A percentile compares a stretch with the other conserved stretches of the same genome.
Evolutionary conservation across 169 alveolate genomes (phyloP).

Genomic region (Theileria parva): DNA sequence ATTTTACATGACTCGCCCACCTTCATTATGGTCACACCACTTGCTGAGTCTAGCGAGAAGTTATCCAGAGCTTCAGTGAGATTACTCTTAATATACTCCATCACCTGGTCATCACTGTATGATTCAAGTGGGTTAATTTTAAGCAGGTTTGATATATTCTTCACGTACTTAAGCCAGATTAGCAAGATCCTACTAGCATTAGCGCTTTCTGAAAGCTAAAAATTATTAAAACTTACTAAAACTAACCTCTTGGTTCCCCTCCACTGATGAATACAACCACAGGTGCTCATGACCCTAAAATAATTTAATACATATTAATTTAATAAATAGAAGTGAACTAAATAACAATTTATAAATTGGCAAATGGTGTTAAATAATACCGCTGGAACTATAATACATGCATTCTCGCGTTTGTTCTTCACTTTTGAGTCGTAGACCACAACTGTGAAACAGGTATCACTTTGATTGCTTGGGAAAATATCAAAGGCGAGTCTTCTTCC

Average conservation of each 20-base stretch:
- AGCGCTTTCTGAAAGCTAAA: constrained; percentile 34
- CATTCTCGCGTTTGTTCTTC: constrained; percentile 2
- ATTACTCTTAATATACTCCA: constrained; percentile 43
- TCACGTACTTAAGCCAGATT: constrained; percentile 49
- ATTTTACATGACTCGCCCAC: constrained; percentile 52
- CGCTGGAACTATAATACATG: constrained; percentile 47
- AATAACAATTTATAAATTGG: background rate
- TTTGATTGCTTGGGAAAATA: constrained; percentile 42
- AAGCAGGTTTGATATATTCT: background rate
- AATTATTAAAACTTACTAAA: background rate
- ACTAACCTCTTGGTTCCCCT: constrained; percentile 51
- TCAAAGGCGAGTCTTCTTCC: constrained; percentile 52
- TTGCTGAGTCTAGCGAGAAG: constrained; percentile 32
- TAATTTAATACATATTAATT: too few relatives aligned
- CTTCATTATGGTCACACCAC: constrained; percentile 36
- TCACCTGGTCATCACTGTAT: constrained; percentile 33
- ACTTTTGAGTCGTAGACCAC: constrained; percentile 34
- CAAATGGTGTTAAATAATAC: background rate
- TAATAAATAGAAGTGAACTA: too few relatives aligned
- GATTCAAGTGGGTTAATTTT: constrained; percentile 49
- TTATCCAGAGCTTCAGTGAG: constrained; percentile 34
- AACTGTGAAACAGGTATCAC: constrained; percentile 43
- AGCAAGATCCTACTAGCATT: constrained; percentile 30
- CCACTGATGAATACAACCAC: constrained; percentile 50
- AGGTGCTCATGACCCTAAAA: constrained; percentile 47